phyloP scores from a whole-genome alignment of 1,139 yeast species.

The Pichia sp. region DNA sequence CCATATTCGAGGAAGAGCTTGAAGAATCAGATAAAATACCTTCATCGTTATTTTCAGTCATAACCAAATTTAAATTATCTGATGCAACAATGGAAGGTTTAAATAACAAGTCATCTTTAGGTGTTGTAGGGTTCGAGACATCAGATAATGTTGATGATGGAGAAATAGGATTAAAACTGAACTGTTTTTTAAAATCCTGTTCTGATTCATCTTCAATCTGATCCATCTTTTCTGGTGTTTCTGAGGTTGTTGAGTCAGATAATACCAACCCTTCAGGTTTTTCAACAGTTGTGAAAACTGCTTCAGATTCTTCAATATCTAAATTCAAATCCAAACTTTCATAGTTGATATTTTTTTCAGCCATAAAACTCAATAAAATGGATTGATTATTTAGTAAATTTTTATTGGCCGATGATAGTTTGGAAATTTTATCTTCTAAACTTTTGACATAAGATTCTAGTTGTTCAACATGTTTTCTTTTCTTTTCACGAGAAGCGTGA shows the following conservation, averaged over 20 bases:
- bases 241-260: slow-evolving; percentile 4
- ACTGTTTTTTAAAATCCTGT: not conserved
- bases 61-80: too few relatives aligned
- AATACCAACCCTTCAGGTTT: slow-evolving; percentile 22
- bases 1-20: not conserved
- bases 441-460: slow-evolving; percentile 58
- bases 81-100: too few relatives aligned
- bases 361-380: too few relatives aligned
- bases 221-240: slow-evolving; percentile 3
- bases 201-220: slow-evolving; percentile 2
- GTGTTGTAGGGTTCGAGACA: not conserved
- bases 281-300: not conserved
- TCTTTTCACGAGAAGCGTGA: slow-evolving; percentile 94
- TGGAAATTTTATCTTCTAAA: slow-evolving; percentile 31
- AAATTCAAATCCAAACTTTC: not conserved
- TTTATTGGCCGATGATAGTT: slow-evolving; percentile 18
- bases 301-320: not conserved
- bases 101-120: not conserved
- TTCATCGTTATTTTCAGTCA: not conserved
- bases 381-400: slow-evolving; percentile 15
- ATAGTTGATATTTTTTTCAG: not conserved
- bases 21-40: not conserved
- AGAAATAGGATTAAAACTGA: not conserved
- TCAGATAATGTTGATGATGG: slow-evolving; percentile 6
- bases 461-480: slow-evolving; percentile 83